Base-by-base conservation (phyloP, 1,139 yeast species). In the Ogataea hybrid region DNA sequence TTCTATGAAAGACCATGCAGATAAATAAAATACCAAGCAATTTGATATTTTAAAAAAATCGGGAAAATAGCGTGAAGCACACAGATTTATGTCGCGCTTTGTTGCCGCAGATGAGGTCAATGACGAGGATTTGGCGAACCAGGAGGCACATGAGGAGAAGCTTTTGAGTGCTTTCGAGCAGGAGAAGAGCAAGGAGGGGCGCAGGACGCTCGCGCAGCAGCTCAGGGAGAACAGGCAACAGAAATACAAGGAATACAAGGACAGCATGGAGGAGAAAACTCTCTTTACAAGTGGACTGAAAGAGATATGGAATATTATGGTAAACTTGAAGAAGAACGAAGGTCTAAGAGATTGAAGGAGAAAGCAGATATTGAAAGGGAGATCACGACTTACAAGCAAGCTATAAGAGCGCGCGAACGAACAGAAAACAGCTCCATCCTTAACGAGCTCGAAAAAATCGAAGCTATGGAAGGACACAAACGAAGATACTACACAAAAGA, bases 201-300 rank as follows among this genome's bases (percentile, higher is more conserved):
- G 73, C 28, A 67, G 64, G 51, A 58, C 71, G 2, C 51, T 71
- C 12, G 63, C 61, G 11, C 69, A 69, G 18, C 75, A 71, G 49
- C 51, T 70, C 12, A 54, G 57, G 21, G 71, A 67, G 33, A 62
- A 65, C 36, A 59, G 65, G 54, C 61, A 65, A 51, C 62, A 58
- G 35, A 61, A 57, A 41, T 66, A 67, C 36, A 51, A 61, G 25
- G 72, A 70, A 38, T 64, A 62, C 41, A 67, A 64, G 46, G 57
- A 61, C 32, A 59, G 61, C 44, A 46, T 69, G 39, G 71, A 67
- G 37, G 58, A 62, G 1, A 62, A 20, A 71, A 70, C 47, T 68
- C 74, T 0, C 58, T 71, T 0, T 68, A 68, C 43, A 68, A 66
- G 41, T 49, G 71, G 32, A 65, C 63, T 41, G 64, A 58, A 12